Percentiles rank a stretch among this genome's conserved stretches.
Evolutionary conservation across 78 protist genomes (phyloP).

Genomic region (Emiliania huxleyi): DNA sequence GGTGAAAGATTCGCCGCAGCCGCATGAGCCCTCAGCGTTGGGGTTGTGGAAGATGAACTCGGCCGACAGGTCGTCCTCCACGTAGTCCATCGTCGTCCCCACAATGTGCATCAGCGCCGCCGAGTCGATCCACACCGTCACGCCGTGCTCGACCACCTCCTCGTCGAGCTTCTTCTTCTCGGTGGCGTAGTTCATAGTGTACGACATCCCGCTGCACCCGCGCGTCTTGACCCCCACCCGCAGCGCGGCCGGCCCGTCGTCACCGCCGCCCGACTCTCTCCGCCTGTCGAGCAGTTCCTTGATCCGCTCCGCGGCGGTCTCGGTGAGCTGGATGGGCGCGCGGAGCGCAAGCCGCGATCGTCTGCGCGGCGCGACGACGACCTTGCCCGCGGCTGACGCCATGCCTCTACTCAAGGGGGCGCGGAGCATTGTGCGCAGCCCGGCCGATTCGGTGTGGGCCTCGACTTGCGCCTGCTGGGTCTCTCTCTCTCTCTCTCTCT

Average conservation of each 20-base stretch:
- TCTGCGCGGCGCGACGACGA: background rate
- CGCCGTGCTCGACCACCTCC: slow-evolving; percentile 61
- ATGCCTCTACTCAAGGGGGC: background rate
- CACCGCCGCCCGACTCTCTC: background rate
- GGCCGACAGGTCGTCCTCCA: slow-evolving; percentile 67
- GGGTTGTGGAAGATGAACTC: slow-evolving; percentile 88
- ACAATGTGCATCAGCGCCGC: slow-evolving; percentile 81
- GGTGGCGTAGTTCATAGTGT: slow-evolving; percentile 81
- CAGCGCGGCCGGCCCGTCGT: background rate
- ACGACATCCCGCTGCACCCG: slow-evolving; percentile 82
- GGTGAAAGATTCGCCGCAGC: slow-evolving; percentile 87
- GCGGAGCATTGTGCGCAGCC: too few species aligned
- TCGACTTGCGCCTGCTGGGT: too few species aligned
- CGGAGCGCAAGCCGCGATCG: background rate
- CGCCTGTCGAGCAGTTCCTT: background rate
- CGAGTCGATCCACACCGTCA: slow-evolving; percentile 75
- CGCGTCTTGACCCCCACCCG: background rate
- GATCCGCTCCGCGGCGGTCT: background rate
- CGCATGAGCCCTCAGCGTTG: slow-evolving; percentile 87
- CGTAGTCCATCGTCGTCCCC: slow-evolving; percentile 87
- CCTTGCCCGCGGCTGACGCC: background rate
- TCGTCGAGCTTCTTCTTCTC: slow-evolving; percentile 61
- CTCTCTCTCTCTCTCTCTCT: too few species aligned
- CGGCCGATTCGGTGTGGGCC: too few species aligned
- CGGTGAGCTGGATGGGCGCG: background rate